Evolutionary conservation across 2,329 filamentous ascomycete species (phyloP).

Genomic region (Neonectria sp.): DNA sequence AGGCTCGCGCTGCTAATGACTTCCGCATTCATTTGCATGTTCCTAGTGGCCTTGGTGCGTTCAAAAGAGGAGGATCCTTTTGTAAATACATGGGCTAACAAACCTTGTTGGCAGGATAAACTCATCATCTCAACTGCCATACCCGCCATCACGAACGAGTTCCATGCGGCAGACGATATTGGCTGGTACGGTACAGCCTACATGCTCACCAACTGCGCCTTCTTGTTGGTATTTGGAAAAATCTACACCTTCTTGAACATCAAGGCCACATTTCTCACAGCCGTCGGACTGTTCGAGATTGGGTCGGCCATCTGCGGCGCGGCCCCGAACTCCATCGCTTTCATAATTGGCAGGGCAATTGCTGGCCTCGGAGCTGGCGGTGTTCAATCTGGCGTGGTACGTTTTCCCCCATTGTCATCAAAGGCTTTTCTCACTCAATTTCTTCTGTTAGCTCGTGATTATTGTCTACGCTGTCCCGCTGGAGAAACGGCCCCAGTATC

Average conservation of each 20-base stretch:
- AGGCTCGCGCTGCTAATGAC: conserved; percentile 13
- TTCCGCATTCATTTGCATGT: conserved; percentile 20
- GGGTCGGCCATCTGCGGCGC: conserved; percentile 52
- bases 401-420: conserved; percentile 21
- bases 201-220: conserved; percentile 56
- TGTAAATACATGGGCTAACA: neutral
- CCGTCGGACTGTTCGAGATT: conserved; percentile 47
- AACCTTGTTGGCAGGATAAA: conserved; percentile 47
- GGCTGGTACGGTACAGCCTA: conserved; percentile 54
- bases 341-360: conserved; percentile 67
- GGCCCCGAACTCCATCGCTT: conserved; percentile 57
- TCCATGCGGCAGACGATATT: conserved; percentile 47
- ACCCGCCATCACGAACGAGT: conserved; percentile 51
- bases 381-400: conserved; percentile 64
- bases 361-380: conserved; percentile 66
- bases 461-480: conserved; percentile 52
- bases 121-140: conserved; percentile 57
- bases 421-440: neutral
- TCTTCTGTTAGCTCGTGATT: conserved; percentile 28
- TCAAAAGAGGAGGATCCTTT: neutral
- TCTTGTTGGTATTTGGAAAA: conserved; percentile 56
- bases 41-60: conserved; percentile 21
- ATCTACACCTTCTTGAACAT: conserved; percentile 59
- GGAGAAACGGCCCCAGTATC: conserved; percentile 51
- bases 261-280: conserved; percentile 46